Percentiles rank a stretch among this genome's conserved stretches.
These are phyloP conservation scores for Termitomyces sp. DNA, from an alignment of 768 basidiomycete species.

Conservation along the genomic window DNA sequence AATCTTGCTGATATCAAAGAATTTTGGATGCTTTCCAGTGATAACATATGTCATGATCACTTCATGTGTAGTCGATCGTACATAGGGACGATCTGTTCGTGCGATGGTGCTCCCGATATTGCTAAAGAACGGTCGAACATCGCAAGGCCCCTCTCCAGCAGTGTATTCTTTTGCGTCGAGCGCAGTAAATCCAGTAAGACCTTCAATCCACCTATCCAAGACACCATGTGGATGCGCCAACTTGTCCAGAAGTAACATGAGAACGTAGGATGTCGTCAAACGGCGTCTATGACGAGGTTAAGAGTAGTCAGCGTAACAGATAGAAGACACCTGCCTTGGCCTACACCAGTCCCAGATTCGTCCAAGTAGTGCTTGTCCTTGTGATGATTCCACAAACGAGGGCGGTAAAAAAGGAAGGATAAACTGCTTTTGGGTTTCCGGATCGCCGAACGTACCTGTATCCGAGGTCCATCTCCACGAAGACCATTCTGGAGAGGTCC, in stretches of 20 bases:
- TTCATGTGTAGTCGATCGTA: not conserved
- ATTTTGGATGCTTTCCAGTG: not conserved
- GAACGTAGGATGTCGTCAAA: not conserved
- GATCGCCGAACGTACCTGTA: not conserved
- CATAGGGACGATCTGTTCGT: not conserved
- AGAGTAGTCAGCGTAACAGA: too few species aligned
- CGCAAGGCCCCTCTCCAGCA: not conserved
- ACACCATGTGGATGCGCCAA: not conserved
- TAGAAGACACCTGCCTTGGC: too few species aligned
- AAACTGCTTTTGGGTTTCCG: not conserved
- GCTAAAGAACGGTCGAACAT: too few species aligned
- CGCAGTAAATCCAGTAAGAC: not conserved
- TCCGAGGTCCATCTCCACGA: not conserved
- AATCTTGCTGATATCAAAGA: too few species aligned
- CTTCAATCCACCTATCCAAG: not conserved
- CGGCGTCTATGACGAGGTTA: not conserved
- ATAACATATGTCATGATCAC: constrained; percentile 1
- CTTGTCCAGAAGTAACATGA: not conserved
- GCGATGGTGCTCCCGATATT: too few species aligned
- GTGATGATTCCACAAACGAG: not conserved
- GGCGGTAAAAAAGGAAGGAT: not conserved
- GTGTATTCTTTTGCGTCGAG: not conserved
- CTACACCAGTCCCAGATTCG: not conserved
- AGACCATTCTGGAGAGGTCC: not conserved
- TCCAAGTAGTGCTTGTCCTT: not conserved